Base-by-base conservation (phyloP, 179 eudicot species). In the Carnegiea gigantea region DNA sequence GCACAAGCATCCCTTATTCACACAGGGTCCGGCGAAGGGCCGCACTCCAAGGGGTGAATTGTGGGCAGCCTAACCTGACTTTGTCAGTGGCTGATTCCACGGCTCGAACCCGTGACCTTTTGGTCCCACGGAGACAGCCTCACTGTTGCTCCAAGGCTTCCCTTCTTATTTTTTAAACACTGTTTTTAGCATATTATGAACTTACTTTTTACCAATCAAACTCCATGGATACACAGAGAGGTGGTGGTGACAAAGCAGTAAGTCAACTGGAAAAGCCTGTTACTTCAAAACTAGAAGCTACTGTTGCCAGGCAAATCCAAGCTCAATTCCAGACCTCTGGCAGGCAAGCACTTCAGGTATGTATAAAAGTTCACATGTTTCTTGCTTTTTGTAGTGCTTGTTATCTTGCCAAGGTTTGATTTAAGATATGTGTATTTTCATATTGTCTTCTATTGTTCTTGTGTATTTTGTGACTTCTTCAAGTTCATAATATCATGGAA, bases 301-400 rank as follows among this genome's bases (percentile, higher is more conserved):
- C 88, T 73, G 87, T 96, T 86, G 88, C 92, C 67, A 88, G 97
- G 87, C 98, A 93, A 72, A 93, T 96, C 84, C 98, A 91, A 88
- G 82, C 86, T 11, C 98, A 96, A 85, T 95, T 95, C 76, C 98
- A 93, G 86, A 93, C 97, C 76, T 93, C 94, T 84, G 99, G 93
- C 83, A 94, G 89, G 84, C 99, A 94, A 88, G 92, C 92, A 75
- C 90, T 97, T 76, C 98, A 95, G 97, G 98, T 93, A 77, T 78
- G 62, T 72, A 71, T 71, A 38, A 17, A 17, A 2, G 70, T 43
- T 70, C 24, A 49, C 44, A 33, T 14, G 23, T 73, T 46, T 43
- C 9, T 1, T 72, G 20, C 43, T 40, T 14, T 17, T 44, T 73
- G 2, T n/a, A 18, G 51, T 73, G 38, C 9, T 5, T 40, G 24